Base-by-base conservation (phyloP, 1,139 yeast genomes). In the Nadsonia starkeyi-henricii region DNA sequence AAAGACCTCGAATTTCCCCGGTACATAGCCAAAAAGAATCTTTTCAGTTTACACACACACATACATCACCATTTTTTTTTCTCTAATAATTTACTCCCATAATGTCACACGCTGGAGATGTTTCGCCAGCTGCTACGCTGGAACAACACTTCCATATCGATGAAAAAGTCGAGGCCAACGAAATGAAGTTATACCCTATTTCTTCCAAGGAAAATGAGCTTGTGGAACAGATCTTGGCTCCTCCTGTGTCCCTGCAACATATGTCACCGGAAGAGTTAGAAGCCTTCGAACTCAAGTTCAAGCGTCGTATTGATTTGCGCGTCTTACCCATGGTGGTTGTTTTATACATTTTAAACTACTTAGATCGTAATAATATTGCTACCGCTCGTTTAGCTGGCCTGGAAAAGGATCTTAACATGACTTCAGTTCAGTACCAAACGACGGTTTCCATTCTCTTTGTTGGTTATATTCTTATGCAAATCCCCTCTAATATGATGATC, bases 311-410 rank as follows among this genome's bases (percentile, higher is more conserved):
- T 45, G 85, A 79, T 56, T 36, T 72, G 15, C 63, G 79, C 51
- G 66, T 79, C 48, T 62, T 79, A 56, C 83, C 84, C 8, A 71
- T 73, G 69, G 64, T 78, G 45, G 73, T 75, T 48, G 62, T 73
- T 54, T 73, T 79, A 57, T 79, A 78, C 58, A 73, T 79, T 53
- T 68, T 79, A 56, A 76, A 76, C 60, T 77, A 77, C 58, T 63
- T 79, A 55, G 85, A 79, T 60, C 64, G 83, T 57, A 75, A 75
- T 57, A 77, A 77, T 57, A 74, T 79, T 53, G 81, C 81, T 9
- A 69, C 75, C 50, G 83, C 84, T 0, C 70, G 79, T 56, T 63
- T 77, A 28, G 81, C 78, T 48, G 77, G 78, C 2, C 62, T 79
- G 49, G 78, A 75, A 59, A 68, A 69, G 42, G 83, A 78, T 53